Conservation (phyloP, 176 grass and related monocot genomes). For the Aegilops speltoides region DNA sequence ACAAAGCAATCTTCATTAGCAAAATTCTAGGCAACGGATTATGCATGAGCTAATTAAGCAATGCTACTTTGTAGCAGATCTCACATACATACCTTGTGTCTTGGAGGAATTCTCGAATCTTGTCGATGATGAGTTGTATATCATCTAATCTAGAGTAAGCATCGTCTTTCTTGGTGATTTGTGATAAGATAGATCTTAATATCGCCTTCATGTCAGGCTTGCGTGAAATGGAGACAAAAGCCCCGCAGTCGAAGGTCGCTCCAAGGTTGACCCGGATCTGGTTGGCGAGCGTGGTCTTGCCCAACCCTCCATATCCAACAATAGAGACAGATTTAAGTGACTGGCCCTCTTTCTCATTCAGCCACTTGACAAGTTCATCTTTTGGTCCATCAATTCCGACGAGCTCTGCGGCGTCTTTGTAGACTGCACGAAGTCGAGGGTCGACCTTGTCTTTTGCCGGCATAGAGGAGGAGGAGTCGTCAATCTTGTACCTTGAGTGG, state of each 20-base stretch:
- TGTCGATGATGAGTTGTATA: conserved; percentile 2
- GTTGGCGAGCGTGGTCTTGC: background rate
- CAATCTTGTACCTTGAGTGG: background rate
- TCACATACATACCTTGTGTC: background rate
- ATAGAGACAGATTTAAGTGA: background rate
- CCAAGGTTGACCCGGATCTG: background rate
- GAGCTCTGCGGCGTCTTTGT: background rate
- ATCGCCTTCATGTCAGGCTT: conserved; percentile 15
- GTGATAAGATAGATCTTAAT: background rate
- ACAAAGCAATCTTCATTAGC: background rate
- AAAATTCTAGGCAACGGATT: background rate
- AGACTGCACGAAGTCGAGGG: background rate
- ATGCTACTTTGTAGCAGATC: background rate
- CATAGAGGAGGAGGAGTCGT: background rate
- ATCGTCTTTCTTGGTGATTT: background rate
- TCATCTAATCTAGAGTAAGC: background rate
- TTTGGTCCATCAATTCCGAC: background rate
- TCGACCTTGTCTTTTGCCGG: background rate
- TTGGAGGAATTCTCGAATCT: background rate
- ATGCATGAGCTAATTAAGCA: background rate
- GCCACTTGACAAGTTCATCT: conserved; percentile 4
- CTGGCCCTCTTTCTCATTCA: background rate
- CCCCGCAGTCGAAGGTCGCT: background rate
- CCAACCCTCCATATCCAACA: conserved; percentile 13
- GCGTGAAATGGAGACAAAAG: background rate